Percentiles rank a stretch among this genome's conserved stretches.
Evolutionary conservation across 208 protist genomes (phyloP).

Genomic region (Leishmania lainsoni): DNA sequence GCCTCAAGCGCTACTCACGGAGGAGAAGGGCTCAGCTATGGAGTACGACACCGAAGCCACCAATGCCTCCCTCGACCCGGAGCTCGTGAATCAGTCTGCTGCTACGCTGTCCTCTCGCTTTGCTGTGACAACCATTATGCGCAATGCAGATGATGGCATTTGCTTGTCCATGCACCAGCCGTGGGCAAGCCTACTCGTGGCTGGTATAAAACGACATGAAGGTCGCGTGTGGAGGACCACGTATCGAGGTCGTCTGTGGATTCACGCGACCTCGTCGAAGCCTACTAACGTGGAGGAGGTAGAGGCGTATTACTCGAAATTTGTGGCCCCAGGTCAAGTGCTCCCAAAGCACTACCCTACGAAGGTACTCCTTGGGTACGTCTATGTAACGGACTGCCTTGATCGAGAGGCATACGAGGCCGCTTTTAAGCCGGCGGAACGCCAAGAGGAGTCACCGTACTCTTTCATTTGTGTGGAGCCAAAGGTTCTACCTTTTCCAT

Average conservation of each 20-base stretch:
- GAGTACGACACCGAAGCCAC: slow-evolving; percentile 11
- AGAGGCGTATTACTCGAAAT: slow-evolving; percentile 75
- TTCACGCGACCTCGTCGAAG: slow-evolving; percentile 78
- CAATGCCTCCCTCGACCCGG: slow-evolving; percentile 6
- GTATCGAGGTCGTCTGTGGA: slow-evolving; percentile 93
- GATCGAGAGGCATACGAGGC: slow-evolving; percentile 63
- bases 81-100: slow-evolving; percentile 13
- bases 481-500: slow-evolving; percentile 74
- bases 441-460: slow-evolving; percentile 84
- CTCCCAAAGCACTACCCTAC: slow-evolving; percentile 92
- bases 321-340: slow-evolving; percentile 40
- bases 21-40: slow-evolving; percentile 16
- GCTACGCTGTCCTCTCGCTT: slow-evolving; percentile 31
- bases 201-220: slow-evolving; percentile 92
- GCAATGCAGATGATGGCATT: slow-evolving; percentile 75
- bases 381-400: slow-evolving; percentile 84
- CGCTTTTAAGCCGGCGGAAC: slow-evolving; percentile 52
- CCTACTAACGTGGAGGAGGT: slow-evolving; percentile 70
- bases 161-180: slow-evolving; percentile 95
- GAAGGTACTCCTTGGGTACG: slow-evolving; percentile 87
- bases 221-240: slow-evolving; percentile 83
- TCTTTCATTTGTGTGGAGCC: slow-evolving; percentile 88
- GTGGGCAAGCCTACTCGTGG: slow-evolving; percentile 90
- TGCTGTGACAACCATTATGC: slow-evolving; percentile 58
- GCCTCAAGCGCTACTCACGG: slow-evolving; percentile 28